A percentile compares a stretch with the other conserved stretches of the same genome.
phyloP scores from a whole-genome alignment of 2,329 filamentous ascomycete species.

The Trichoderma guizhouense region DNA sequence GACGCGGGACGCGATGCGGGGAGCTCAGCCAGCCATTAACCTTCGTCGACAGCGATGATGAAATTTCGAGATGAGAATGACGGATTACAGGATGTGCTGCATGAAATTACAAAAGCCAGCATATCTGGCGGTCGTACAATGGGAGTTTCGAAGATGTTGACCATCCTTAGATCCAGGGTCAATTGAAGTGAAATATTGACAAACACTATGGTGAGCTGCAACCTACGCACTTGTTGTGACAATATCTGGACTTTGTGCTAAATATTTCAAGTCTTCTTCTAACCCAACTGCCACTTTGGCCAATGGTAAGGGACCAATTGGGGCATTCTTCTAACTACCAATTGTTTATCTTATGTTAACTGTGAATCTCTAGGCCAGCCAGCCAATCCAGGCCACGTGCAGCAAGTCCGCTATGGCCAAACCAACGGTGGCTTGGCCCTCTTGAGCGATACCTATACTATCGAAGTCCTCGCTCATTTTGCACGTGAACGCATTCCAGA shows the following conservation, averaged over 20 bases:
- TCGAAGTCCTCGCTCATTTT: constrained; percentile 6
- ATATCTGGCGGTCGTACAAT: neutral
- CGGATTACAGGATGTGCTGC: neutral
- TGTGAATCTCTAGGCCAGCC: neutral
- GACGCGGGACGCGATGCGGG: neutral
- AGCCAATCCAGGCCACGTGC: neutral
- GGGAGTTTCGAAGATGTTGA: neutral
- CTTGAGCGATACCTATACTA: constrained; percentile 8
- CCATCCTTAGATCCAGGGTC: neutral
- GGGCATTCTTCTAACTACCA: neutral
- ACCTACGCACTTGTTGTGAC: no score
- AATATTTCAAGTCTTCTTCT: neutral
- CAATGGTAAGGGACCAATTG: neutral
- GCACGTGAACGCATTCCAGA: constrained; percentile 10
- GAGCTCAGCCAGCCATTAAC: neutral
- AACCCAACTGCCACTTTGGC: neutral
- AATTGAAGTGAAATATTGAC: neutral
- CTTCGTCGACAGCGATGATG: neutral
- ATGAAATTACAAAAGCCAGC: neutral
- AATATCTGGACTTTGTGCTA: neutral
- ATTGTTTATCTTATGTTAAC: neutral
- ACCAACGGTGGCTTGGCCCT: constrained; percentile 7
- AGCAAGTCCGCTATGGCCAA: constrained; percentile 3
- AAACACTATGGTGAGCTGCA: neutral
- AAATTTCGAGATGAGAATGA: neutral